Conservation (phyloP, 352 stramenopile genomes). For the Phytophthora hybrid region DNA sequence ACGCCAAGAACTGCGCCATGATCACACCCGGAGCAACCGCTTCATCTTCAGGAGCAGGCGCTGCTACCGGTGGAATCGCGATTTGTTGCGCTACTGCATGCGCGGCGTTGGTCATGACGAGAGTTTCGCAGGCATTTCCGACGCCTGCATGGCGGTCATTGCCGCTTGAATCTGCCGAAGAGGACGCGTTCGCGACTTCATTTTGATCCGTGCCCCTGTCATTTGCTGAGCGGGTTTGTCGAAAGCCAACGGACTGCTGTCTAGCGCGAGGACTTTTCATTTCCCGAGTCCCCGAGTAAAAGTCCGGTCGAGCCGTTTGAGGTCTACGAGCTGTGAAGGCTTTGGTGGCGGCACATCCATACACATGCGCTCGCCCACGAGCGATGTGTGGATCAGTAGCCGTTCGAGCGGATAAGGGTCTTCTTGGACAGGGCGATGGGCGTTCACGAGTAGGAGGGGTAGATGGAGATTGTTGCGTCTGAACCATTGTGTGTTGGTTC, state of each 20-base stretch:
- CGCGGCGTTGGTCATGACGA: constrained; percentile 70
- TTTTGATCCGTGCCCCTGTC: neutral
- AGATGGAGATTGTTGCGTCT: constrained; percentile 1
- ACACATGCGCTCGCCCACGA: constrained; percentile 55
- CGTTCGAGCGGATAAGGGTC: constrained; percentile 41
- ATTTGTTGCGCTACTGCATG: constrained; percentile 59
- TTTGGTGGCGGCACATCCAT: constrained; percentile 63
- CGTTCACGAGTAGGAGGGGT: constrained; percentile 5
- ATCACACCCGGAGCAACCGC: constrained; percentile 60
- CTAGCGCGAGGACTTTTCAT: constrained; percentile 11
- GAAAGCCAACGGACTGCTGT: constrained; percentile 23
- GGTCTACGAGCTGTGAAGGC: constrained; percentile 41
- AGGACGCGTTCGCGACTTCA: neutral
- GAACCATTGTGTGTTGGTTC: constrained; percentile 1
- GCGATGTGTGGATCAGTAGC: constrained; percentile 42
- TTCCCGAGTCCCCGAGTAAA: constrained; percentile 8
- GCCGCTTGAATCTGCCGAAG: neutral
- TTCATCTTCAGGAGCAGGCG: constrained; percentile 43
- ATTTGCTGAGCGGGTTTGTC: constrained; percentile 10
- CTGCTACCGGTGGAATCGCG: constrained; percentile 48
- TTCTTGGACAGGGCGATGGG: constrained; percentile 4
- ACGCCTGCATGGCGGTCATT: neutral
- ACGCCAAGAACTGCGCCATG: constrained; percentile 63
- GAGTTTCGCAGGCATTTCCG: constrained; percentile 54
- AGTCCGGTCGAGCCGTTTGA: constrained; percentile 26